These are phyloP conservation scores for Lomentospora prolificans DNA, from an alignment of 2,329 filamentous ascomycete species.

Conservation along the genomic window DNA sequence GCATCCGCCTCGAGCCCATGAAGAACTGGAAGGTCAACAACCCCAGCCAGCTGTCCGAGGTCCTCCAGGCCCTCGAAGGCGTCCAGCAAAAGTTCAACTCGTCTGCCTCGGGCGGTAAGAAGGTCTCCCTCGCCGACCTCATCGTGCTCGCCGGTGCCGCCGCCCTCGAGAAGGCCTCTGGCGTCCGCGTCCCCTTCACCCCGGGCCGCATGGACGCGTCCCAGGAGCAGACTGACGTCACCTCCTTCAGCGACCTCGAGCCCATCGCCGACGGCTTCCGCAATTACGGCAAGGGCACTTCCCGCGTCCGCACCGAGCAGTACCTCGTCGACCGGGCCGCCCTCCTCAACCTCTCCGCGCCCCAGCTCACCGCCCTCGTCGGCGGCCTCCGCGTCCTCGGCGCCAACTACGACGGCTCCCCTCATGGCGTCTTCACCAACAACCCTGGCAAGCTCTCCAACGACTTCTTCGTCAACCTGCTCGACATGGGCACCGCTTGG, in stretches of 20 bases:
- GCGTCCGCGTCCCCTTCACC: constrained; percentile 57
- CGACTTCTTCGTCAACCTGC: constrained; percentile 74
- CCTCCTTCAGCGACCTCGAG: constrained; percentile 56
- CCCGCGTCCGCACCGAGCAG: constrained; percentile 55
- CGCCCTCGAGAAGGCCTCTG: constrained; percentile 62
- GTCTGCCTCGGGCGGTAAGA: constrained; percentile 50
- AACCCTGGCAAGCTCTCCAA: constrained; percentile 61
- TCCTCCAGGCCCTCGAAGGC: constrained; percentile 50
- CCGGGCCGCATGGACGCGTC: constrained; percentile 64
- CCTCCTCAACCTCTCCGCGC: constrained; percentile 59
- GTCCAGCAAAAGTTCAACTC: constrained; percentile 59
- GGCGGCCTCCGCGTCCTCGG: constrained; percentile 63
- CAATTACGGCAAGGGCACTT: constrained; percentile 58
- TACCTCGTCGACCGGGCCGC: constrained; percentile 63
- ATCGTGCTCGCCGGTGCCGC: constrained; percentile 66
- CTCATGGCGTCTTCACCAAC: constrained; percentile 57
- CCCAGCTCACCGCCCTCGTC: constrained; percentile 60
- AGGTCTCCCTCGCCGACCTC: constrained; percentile 68
- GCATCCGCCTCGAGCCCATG: constrained; percentile 64
- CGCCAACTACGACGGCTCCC: constrained; percentile 61
- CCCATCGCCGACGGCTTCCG: constrained; percentile 68
- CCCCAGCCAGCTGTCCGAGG: constrained; percentile 52
- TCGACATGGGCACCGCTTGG: constrained; percentile 59
- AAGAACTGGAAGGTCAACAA: constrained; percentile 68
- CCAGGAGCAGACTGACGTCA: constrained; percentile 60